Base-by-base conservation (phyloP, 352 stramenopile species). In the Globisporangium alternatum region DNA sequence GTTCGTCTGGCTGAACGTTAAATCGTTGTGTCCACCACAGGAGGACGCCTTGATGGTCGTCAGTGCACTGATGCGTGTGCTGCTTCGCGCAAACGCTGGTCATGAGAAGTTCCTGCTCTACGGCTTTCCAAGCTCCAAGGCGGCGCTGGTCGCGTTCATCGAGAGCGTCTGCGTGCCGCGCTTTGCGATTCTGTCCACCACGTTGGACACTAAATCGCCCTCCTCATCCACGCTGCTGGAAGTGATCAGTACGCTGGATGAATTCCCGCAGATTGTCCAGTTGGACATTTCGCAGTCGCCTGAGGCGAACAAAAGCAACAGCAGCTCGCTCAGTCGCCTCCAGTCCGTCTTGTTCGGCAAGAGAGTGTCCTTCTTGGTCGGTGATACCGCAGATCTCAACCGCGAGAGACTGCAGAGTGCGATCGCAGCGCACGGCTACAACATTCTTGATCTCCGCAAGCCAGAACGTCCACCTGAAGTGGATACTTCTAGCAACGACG, bases 271-370 rank as follows among this genome's bases (percentile, higher is more conserved):
- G 6, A 73, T 77, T 56, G 48, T 65, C n/a, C 69, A 79, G 62
- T 30, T 71, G 10, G 71, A 81, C 61, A 35, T 75, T 55, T n/a
- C 62, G 21, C 35, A 43, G 19, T 44, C 39, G 10, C 12, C n/a
- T 17, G 52, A 58, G 19, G 6, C 19, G 3, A 30, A 39, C 7
- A 19, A 8, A 2, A 53, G 4, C 7, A 58, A 2, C 51, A 63
- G 58, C n/a, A 28, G 9, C 22, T 44, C 19, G 28, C 31, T 58
- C 19, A 70, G 56, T 9, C 57, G 60, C 13, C 55, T 80, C 41
- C 59, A 59, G 10, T 66, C 56, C 21, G 56, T 64, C 31, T 61
- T 82, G 53, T 78, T 81, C 41, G 49, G 64, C 6, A 83, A 80
- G 47, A 41, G 70, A 58, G 64, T 80, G 45, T 65, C 75, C 22